A percentile compares a stretch with the other conserved stretches of the same genome.
phyloP scores from a whole-genome alignment of 768 basidiomycete genomes.

The Xerocomus brunneocitrinus region DNA sequence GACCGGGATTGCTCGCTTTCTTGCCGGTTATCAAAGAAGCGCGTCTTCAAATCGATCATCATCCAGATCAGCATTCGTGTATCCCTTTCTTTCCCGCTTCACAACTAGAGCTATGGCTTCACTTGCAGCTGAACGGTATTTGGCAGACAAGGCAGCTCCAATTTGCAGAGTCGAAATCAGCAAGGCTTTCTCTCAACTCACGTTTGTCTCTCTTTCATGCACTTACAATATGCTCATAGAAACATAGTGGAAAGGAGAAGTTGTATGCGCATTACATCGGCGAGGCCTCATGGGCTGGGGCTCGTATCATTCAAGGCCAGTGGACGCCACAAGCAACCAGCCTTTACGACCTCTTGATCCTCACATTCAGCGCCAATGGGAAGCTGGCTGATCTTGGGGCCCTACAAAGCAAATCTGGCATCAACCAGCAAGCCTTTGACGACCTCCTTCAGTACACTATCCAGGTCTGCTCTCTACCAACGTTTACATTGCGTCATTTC shows the following conservation, averaged over 20 bases:
- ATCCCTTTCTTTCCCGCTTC: background rate
- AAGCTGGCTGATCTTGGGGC: constrained; percentile 51
- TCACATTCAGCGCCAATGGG: constrained; percentile 59
- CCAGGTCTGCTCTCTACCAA: constrained; percentile 45
- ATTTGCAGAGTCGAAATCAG: constrained; percentile 67
- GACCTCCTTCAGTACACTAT: constrained; percentile 65
- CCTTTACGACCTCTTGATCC: constrained; percentile 68
- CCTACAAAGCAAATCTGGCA: constrained; percentile 49
- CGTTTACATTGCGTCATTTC: background rate
- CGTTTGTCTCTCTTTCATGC: constrained; percentile 34
- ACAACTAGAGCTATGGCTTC: constrained; percentile 31
- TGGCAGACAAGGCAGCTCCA: constrained; percentile 74
- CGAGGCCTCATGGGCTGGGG: constrained; percentile 79
- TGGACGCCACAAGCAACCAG: constrained; percentile 69
- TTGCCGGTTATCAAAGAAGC: constrained; percentile 10
- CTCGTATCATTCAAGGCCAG: constrained; percentile 77
- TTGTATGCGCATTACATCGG: constrained; percentile 72
- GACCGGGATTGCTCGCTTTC: constrained; percentile 2
- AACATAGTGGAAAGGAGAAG: constrained; percentile 64
- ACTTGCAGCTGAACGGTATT: constrained; percentile 52
- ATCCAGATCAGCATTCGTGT: background rate
- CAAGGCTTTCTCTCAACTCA: constrained; percentile 65
- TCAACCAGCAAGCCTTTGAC: constrained; percentile 61
- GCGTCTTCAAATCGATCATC: constrained; percentile 12
- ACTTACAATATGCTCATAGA: constrained; percentile 1